Evolutionary conservation across 2,329 filamentous ascomycete genomes (phyloP), one percentile per base, ranked within the genome.

Genomic region (Pyrenophora tritici-repentis): DNA sequence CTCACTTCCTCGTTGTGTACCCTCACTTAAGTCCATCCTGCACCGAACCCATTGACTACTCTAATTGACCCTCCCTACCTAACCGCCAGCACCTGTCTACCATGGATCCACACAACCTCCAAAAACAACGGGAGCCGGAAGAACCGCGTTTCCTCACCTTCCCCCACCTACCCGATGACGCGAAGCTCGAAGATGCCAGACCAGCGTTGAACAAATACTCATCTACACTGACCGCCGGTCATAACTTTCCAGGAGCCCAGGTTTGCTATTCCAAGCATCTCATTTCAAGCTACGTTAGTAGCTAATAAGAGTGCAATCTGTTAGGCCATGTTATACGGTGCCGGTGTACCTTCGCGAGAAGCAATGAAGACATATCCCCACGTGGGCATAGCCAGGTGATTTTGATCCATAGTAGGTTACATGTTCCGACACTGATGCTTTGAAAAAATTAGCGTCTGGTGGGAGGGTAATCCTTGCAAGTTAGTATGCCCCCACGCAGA

Each of bases 381-480:
- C 58, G 89, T 97, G 20, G 93, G 93, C 50, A 85, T 97, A 68
- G 88, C 91, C 6, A 91, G 89, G 22, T 24, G 22, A 24, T 24
- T 6, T 24, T 24, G 22, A 7, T 24, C 22, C 8, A 24, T 9
- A 24, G 22, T 24, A 24, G 22, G 6, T 6, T 24, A 9, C 8
- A 24, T 24, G 6, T 24, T 24, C 22, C 22, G 18, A 24, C 8
- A 24, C 22, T 24, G 22, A 24, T 24, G 8, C 22, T 20, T 20
- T 24, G 22, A 7, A 24, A 7, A 24, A 24, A 24, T 24, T 24
- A 24, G 22, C 4, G 90, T 97, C 4, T 97, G 92, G 92, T 97
- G 92, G 92, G 91, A 97, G 75, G 93, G 93, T 22, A 97, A 97
- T 71, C 90, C 93, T 32, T 97, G 92, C 85, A 96, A 96, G 87